These are phyloP conservation scores for Daedaleopsis sinensis DNA, from an alignment of 768 basidiomycete genomes.

Conservation along the genomic window DNA sequence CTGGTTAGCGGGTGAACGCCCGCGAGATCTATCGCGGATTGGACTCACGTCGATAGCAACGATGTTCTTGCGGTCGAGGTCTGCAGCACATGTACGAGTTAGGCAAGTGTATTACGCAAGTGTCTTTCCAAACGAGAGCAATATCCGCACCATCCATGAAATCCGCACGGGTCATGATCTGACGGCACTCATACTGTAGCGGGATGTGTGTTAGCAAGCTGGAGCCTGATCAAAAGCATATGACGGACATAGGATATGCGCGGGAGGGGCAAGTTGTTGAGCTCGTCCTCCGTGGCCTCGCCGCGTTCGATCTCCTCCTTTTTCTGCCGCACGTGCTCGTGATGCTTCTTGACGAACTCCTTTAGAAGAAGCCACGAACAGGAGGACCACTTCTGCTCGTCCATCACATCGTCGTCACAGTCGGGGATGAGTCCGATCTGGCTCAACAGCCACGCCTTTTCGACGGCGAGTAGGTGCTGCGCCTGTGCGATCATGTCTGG, in stretches of 20 bases:
- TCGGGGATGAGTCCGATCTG: conserved; percentile 83
- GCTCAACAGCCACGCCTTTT: conserved; percentile 80
- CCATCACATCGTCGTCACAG: conserved; percentile 87
- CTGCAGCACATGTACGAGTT: conserved; percentile 32
- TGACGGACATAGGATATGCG: conserved; percentile 58
- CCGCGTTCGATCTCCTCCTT: conserved; percentile 42
- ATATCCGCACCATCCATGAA: conserved; percentile 67
- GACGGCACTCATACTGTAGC: conserved; percentile 64
- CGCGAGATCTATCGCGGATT: not conserved
- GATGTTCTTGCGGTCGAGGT: conserved; percentile 70
- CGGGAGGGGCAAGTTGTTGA: conserved; percentile 58
- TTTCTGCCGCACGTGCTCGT: conserved; percentile 49
- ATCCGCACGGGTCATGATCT: conserved; percentile 85
- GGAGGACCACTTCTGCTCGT: conserved; percentile 87
- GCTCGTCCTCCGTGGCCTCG: conserved; percentile 36
- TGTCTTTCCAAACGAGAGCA: conserved; percentile 2
- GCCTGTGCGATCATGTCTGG: conserved; percentile 67
- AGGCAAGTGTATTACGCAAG: conserved; percentile 1
- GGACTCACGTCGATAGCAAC: conserved; percentile 75
- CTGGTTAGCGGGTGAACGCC: not conserved
- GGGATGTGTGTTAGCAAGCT: not conserved
- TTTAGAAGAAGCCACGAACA: conserved; percentile 80
- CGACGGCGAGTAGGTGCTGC: conserved; percentile 63
- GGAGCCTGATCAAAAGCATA: conserved; percentile 15
- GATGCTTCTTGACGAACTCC: conserved; percentile 67